phyloP scores from a whole-genome alignment of 495 filamentous ascomycete species.

The Bacidia rubella region DNA sequence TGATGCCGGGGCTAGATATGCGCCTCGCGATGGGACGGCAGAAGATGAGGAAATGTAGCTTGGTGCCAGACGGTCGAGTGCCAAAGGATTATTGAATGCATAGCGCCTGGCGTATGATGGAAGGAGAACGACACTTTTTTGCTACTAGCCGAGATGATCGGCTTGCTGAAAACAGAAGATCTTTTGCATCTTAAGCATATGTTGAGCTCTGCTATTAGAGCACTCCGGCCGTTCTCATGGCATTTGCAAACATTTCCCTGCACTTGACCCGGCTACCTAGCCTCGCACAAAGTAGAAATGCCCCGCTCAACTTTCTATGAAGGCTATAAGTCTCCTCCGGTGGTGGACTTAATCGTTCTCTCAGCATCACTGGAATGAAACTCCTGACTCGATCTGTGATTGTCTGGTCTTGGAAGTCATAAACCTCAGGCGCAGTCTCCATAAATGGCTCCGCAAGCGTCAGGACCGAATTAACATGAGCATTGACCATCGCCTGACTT shows the following conservation, averaged over 20 bases:
- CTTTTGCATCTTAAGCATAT: too few species aligned
- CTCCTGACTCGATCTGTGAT: constrained; percentile 82
- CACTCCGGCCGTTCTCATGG: constrained; percentile 37
- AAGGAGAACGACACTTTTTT: neutral
- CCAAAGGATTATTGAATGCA: too few species aligned
- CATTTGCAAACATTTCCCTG: constrained; percentile 63
- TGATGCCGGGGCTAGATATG: constrained; percentile 56
- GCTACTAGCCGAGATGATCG: too few species aligned
- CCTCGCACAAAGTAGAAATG: constrained; percentile 81
- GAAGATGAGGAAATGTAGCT: constrained; percentile 1
- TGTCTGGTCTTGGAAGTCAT: constrained; percentile 87
- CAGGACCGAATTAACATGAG: constrained; percentile 67
- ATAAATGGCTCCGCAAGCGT: constrained; percentile 89
- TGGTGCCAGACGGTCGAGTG: too few species aligned
- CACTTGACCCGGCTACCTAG: constrained; percentile 73
- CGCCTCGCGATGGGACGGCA: constrained; percentile 31
- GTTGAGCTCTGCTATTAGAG: neutral
- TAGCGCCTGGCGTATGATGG: neutral
- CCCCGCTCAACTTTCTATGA: constrained; percentile 90
- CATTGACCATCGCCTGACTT: constrained; percentile 66
- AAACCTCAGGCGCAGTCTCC: constrained; percentile 59
- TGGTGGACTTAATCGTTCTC: constrained; percentile 74
- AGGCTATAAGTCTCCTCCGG: constrained; percentile 97
- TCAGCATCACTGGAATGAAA: constrained; percentile 84
- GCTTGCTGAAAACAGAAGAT: too few species aligned